phyloP scores from a whole-genome alignment of 2,329 filamentous ascomycete species.

The Fusarium coffeatum region DNA sequence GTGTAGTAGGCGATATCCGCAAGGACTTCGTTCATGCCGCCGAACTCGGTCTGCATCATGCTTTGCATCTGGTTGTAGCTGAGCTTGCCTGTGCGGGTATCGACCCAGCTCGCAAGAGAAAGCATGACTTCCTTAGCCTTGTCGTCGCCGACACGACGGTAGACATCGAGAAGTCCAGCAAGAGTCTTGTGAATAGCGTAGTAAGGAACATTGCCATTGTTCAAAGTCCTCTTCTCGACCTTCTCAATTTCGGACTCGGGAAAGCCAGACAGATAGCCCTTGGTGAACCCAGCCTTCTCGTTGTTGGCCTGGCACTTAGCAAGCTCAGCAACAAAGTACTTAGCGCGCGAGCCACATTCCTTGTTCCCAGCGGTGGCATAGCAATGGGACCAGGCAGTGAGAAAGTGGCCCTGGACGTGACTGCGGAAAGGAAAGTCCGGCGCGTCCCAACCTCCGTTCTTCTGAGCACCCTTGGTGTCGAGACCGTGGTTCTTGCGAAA shows the following conservation, averaged over 20 bases:
- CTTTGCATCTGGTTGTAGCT: slow-evolving; percentile 59
- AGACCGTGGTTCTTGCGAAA: slow-evolving; percentile 31
- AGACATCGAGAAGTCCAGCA: slow-evolving; percentile 63
- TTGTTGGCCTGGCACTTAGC: slow-evolving; percentile 65
- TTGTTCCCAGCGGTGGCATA: slow-evolving; percentile 57
- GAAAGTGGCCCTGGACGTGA: slow-evolving; percentile 63
- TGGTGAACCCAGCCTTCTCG: slow-evolving; percentile 54
- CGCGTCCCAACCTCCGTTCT: slow-evolving; percentile 65
- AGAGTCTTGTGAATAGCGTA: slow-evolving; percentile 67
- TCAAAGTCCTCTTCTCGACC: slow-evolving; percentile 57
- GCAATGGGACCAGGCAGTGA: slow-evolving; percentile 63
- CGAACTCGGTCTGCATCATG: slow-evolving; percentile 62
- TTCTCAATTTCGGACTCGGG: slow-evolving; percentile 62
- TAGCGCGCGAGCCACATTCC: slow-evolving; percentile 59
- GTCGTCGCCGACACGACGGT: slow-evolving; percentile 57
- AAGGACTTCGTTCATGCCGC: slow-evolving; percentile 65
- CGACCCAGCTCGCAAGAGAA: slow-evolving; percentile 60
- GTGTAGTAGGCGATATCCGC: slow-evolving; percentile 61
- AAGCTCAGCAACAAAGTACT: slow-evolving; percentile 59
- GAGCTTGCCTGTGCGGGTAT: slow-evolving; percentile 57
- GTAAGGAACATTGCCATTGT: slow-evolving; percentile 64
- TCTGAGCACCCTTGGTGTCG: slow-evolving; percentile 56
- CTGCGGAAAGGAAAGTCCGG: slow-evolving; percentile 65
- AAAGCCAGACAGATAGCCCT: slow-evolving; percentile 63
- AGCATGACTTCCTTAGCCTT: slow-evolving; percentile 59